Conservation (phyloP, 192 early-diverging fungal genomes). For the Coemansia erecta region DNA sequence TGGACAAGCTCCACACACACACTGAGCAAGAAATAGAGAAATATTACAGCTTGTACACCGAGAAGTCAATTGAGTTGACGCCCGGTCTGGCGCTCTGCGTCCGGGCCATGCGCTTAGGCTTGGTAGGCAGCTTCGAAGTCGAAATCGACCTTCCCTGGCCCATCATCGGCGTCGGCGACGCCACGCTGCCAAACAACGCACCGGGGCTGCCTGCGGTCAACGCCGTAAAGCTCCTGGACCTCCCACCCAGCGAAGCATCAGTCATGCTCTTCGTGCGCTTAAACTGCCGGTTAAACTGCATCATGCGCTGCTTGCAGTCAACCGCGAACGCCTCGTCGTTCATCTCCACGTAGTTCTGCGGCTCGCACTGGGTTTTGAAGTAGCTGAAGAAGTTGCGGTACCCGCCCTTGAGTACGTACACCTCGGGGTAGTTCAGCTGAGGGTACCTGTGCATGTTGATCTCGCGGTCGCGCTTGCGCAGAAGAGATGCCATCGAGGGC, state of each 20-base stretch:
- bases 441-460: conserved; percentile 73
- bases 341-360: conserved; percentile 81
- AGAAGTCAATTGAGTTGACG: conserved; percentile 38
- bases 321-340: conserved; percentile 57
- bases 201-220: conserved; percentile 4
- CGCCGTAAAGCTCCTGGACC: conserved; percentile 12
- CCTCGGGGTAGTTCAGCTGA: conserved; percentile 74
- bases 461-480: conserved; percentile 73
- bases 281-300: conserved; percentile 55
- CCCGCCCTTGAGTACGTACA: conserved; percentile 84
- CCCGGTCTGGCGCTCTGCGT: conserved; percentile 50
- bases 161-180: conserved; percentile 28
- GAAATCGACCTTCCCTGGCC: conserved; percentile 12
- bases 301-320: conserved; percentile 55
- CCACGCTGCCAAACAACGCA: conserved; percentile 17
- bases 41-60: not conserved
- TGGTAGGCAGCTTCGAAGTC: conserved; percentile 26
- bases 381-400: conserved; percentile 71
- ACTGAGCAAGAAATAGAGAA: not conserved
- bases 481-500: conserved; percentile 76
- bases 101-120: conserved; percentile 21
- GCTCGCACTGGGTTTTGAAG: conserved; percentile 63
- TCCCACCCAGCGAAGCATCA: conserved; percentile 21
- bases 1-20: not conserved
- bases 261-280: conserved; percentile 57